phyloP scores from a whole-genome alignment of 768 basidiomycete genomes.

The Amyloporia xantha region DNA sequence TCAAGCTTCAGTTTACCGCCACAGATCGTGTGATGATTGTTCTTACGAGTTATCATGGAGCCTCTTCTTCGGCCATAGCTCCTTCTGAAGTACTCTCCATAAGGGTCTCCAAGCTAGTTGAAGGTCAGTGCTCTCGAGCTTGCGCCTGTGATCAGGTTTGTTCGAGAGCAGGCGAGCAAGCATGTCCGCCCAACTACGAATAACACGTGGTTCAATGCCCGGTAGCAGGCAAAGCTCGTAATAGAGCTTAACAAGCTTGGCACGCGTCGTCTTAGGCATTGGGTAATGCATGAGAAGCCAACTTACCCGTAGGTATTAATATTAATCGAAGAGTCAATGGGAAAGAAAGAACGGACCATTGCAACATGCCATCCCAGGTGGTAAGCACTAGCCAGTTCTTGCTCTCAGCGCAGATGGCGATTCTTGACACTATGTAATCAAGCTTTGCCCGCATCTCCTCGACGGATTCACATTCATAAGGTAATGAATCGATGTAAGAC shows the following conservation, averaged over 20 bases:
- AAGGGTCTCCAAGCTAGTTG: slow-evolving; percentile 68
- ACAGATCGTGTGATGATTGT: not conserved
- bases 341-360: slow-evolving; percentile 46
- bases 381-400: slow-evolving; percentile 70
- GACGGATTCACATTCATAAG: slow-evolving; percentile 65
- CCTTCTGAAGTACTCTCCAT: slow-evolving; percentile 70
- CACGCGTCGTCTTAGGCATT: slow-evolving; percentile 58
- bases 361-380: slow-evolving; percentile 74
- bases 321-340: not conserved
- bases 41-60: slow-evolving; percentile 52
- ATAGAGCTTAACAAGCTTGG: slow-evolving; percentile 67
- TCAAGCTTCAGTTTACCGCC: not conserved
- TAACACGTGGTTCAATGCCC: slow-evolving; percentile 64
- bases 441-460: slow-evolving; percentile 68
- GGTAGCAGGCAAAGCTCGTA: slow-evolving; percentile 75
- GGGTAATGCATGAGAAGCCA: slow-evolving; percentile 83
- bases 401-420: slow-evolving; percentile 63
- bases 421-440: slow-evolving; percentile 61
- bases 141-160: slow-evolving; percentile 59
- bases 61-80: slow-evolving; percentile 66
- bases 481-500: slow-evolving; percentile 59
- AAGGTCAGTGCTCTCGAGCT: slow-evolving; percentile 60
- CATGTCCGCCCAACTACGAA: slow-evolving; percentile 76
- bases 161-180: slow-evolving; percentile 61
- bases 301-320: slow-evolving; percentile 29